Conservation (phyloP, 192 early-diverging fungal species). For the Helicostylum pulchrum region DNA sequence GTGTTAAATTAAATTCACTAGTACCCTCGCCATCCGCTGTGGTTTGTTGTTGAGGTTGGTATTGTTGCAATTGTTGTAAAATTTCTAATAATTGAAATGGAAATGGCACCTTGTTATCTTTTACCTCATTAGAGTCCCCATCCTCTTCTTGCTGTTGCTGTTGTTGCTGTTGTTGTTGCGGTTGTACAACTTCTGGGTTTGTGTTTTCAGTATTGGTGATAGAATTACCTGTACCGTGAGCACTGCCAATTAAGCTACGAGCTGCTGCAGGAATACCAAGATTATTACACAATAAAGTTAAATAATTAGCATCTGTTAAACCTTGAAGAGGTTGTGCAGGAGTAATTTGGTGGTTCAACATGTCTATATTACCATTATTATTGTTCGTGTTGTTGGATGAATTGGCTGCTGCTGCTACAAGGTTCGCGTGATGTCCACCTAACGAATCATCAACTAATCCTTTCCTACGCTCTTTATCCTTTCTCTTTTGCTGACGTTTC, state of each 20-base stretch:
- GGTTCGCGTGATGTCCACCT: background rate
- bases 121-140: background rate
- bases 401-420: too few relatives aligned
- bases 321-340: background rate
- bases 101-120: background rate
- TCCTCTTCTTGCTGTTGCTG: background rate
- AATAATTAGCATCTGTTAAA: constrained; percentile 15
- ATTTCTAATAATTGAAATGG: constrained; percentile 17
- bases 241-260: background rate
- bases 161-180: background rate
- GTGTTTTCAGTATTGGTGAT: background rate
- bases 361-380: background rate
- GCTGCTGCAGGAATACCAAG: constrained; percentile 13
- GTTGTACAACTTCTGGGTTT: background rate
- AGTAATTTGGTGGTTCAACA: constrained; percentile 9
- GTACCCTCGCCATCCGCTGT: background rate
- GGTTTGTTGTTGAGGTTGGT: constrained; percentile 7
- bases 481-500: constrained; percentile 57
- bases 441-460: constrained; percentile 15
- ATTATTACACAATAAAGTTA: constrained; percentile 19
- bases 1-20: background rate
- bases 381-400: background rate
- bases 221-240: background rate
- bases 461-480: constrained; percentile 52
- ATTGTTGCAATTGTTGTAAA: constrained; percentile 22